A percentile compares a stretch with the other conserved stretches of the same genome.
Evolutionary conservation across 768 basidiomycete species (phyloP).

Genomic region (Termitomyces sp.): DNA sequence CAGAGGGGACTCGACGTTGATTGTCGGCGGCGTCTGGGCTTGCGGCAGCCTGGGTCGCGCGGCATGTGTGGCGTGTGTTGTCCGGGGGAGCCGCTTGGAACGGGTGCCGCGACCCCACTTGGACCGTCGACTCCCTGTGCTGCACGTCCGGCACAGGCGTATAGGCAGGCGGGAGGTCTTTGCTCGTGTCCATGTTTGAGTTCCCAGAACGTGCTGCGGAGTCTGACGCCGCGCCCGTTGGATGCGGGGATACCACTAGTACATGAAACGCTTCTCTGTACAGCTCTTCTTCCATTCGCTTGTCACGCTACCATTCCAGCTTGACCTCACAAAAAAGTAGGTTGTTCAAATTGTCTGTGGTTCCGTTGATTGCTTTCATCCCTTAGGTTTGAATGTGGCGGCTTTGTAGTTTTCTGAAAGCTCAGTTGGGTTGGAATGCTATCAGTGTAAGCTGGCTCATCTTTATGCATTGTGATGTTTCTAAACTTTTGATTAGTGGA

Average conservation of each 20-base stretch:
- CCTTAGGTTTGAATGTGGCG: constrained; percentile 39
- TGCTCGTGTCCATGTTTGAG: constrained; percentile 13
- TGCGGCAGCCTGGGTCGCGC: neutral
- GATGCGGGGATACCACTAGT: constrained; percentile 20
- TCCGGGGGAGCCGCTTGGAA: constrained; percentile 45
- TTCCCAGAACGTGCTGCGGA: neutral
- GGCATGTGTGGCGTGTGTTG: too few relatives aligned
- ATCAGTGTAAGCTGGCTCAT: constrained; percentile 36
- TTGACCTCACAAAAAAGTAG: constrained; percentile 47
- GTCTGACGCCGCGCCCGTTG: constrained; percentile 17
- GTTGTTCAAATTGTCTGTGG: constrained; percentile 10
- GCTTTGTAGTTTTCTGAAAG: constrained; percentile 71
- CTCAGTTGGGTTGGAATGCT: constrained; percentile 59
- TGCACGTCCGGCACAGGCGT: constrained; percentile 46
- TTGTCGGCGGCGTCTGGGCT: neutral
- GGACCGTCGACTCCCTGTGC: constrained; percentile 57
- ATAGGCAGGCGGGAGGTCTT: constrained; percentile 72
- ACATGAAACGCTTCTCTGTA: neutral
- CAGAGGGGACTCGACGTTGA: too few relatives aligned
- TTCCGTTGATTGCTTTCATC: neutral
- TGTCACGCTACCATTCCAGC: constrained; percentile 54
- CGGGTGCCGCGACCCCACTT: constrained; percentile 59
- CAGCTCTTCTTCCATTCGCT: constrained; percentile 64
- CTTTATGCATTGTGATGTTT: neutral
- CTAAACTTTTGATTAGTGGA: constrained; percentile 32